phyloP scores from a whole-genome alignment of 805 yeast species.

The Lipomyces yamanashiensis region DNA sequence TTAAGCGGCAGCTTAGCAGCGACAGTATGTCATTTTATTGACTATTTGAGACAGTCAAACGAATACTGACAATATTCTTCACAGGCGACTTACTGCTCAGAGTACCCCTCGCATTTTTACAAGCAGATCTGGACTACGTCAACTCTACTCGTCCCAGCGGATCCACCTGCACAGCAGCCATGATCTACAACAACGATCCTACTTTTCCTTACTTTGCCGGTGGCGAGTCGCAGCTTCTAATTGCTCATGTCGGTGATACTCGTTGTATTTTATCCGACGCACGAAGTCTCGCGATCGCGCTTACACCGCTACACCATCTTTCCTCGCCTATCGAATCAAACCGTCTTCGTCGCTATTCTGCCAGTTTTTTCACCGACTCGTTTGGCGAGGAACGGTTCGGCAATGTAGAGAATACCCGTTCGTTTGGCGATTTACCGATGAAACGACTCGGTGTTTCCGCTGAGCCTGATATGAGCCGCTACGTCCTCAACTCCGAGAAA shows the following conservation, averaged over 20 bases:
- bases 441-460: slow-evolving; percentile 86
- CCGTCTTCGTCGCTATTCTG: slow-evolving; percentile 66
- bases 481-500: slow-evolving; percentile 62
- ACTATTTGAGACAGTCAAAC: neutral
- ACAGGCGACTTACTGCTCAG: slow-evolving; percentile 64
- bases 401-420: slow-evolving; percentile 85
- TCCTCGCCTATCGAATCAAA: slow-evolving; percentile 76
- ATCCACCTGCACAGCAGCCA: slow-evolving; percentile 72
- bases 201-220: slow-evolving; percentile 57
- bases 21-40: slow-evolving; percentile 19
- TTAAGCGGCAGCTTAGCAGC: slow-evolving; percentile 42
- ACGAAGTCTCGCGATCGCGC: slow-evolving; percentile 74
- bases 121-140: slow-evolving; percentile 64
- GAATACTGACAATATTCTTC: neutral
- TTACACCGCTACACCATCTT: slow-evolving; percentile 87
- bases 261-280: slow-evolving; percentile 83
- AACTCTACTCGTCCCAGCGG: slow-evolving; percentile 52
- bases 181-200: slow-evolving; percentile 55
- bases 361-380: slow-evolving; percentile 76
- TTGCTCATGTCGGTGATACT: slow-evolving; percentile 94
- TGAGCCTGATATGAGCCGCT: slow-evolving; percentile 84
- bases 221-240: slow-evolving; percentile 67
- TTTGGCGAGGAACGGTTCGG: slow-evolving; percentile 90
- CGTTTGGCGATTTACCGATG: slow-evolving; percentile 86
- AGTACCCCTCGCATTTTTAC: slow-evolving; percentile 65